Conservation (phyloP, 495 filamentous ascomycete species). For the Opeltia flavorubescens region DNA sequence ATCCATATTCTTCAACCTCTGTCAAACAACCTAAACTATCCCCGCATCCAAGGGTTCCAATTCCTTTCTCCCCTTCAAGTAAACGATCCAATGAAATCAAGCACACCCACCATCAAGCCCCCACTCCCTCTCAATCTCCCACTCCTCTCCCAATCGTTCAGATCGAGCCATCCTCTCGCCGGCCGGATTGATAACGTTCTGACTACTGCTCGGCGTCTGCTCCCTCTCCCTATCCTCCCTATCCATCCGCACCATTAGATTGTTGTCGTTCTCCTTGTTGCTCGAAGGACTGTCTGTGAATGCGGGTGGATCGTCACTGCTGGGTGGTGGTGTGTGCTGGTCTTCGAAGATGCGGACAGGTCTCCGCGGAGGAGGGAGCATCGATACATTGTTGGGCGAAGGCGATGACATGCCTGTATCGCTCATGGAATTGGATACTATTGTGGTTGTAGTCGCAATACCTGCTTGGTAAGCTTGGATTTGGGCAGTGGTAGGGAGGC, state of each 20-base stretch:
- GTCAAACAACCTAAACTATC: no score
- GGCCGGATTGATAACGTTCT: neutral
- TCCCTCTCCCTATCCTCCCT: neutral
- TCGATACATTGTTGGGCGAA: neutral
- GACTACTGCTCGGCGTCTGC: neutral
- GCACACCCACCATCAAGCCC: no score
- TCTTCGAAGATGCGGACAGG: neutral
- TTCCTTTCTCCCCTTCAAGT: no score
- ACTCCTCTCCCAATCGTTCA: neutral
- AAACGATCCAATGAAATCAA: no score
- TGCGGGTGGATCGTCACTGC: neutral
- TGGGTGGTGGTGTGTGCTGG: neutral
- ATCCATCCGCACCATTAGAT: neutral
- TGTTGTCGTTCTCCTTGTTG: neutral
- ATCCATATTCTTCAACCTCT: no score
- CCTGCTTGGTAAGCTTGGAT: neutral
- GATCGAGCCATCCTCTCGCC: neutral
- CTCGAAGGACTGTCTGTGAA: neutral
- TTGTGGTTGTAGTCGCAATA: neutral
- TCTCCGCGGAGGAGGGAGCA: neutral
- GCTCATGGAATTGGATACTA: neutral
- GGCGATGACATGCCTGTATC: neutral
- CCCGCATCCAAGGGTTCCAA: no score
- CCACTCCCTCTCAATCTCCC: no score
- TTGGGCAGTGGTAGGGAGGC: neutral